phyloP scores from a whole-genome alignment of 2,329 filamentous ascomycete genomes.

The Alternaria postmessia region DNA sequence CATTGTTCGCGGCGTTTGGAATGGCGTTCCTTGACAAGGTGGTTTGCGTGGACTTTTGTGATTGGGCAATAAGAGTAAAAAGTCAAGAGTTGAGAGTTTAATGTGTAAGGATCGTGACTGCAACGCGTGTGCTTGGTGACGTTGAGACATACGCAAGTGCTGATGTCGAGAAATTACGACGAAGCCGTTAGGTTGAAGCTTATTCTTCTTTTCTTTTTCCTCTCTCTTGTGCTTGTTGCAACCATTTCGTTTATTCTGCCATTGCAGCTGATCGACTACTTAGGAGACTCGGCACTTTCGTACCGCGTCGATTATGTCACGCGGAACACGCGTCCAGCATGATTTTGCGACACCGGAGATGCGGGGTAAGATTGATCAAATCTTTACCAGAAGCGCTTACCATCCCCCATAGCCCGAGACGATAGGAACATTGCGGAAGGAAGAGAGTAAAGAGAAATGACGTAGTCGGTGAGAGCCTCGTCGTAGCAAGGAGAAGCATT shows the following conservation, averaged over 20 bases:
- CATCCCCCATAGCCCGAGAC: background rate
- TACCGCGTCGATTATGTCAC: conserved; percentile 1
- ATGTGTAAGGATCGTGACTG: background rate
- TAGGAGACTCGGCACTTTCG: background rate
- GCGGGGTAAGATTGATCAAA: conserved; percentile 3
- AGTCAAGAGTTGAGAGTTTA: background rate
- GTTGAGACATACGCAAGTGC: background rate
- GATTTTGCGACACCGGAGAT: background rate
- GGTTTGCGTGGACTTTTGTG: conserved; percentile 2
- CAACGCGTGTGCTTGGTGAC: conserved; percentile 1
- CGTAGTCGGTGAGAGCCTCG: conserved; percentile 35
- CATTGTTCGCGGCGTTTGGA: conserved; percentile 25
- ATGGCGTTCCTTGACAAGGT: conserved; percentile 1
- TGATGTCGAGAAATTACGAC: background rate
- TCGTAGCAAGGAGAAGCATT: conserved; percentile 8
- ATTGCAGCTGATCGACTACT: conserved; percentile 5
- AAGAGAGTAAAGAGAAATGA: conserved; percentile 11
- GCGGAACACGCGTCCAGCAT: conserved; percentile 1
- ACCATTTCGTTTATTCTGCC: background rate
- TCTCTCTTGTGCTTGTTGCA: background rate
- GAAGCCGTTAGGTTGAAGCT: background rate
- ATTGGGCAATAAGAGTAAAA: background rate
- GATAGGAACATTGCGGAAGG: background rate
- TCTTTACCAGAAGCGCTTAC: conserved; percentile 1
- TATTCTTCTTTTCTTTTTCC: conserved; percentile 1